phyloP scores from a whole-genome alignment of 2,329 filamentous ascomycete species.

The Metarhizium robertsii region DNA sequence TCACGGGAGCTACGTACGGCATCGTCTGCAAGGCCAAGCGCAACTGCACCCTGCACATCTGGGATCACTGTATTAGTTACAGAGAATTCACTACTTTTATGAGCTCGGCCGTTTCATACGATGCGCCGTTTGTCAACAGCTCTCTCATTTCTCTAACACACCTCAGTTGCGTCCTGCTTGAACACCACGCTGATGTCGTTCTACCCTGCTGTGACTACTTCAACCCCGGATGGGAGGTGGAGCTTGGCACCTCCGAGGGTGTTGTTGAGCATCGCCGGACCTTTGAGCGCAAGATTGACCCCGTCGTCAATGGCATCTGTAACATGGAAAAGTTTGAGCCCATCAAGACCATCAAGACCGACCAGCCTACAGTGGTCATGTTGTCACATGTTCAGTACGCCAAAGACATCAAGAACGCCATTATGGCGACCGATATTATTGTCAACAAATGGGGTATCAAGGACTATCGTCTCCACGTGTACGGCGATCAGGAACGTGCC shows the following conservation, averaged over 20 bases:
- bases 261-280: background rate
- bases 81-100: background rate
- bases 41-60: background rate
- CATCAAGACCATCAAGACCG: background rate
- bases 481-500: background rate
- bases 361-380: background rate
- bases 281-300: background rate
- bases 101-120: background rate
- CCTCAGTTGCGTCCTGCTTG: background rate
- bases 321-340: background rate
- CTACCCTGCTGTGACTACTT: background rate
- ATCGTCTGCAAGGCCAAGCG: background rate
- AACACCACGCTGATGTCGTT: background rate
- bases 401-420: background rate
- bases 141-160: background rate
- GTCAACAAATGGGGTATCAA: background rate
- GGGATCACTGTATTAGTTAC: background rate
- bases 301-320: background rate
- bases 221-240: background rate
- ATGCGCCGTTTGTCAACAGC: background rate
- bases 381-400: background rate
- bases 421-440: background rate
- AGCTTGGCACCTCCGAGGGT: background rate
- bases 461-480: background rate
- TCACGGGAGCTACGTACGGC: background rate